These are phyloP conservation scores for Ceratocystis ficicola DNA, from an alignment of 2,329 filamentous ascomycete species.

Conservation along the genomic window DNA sequence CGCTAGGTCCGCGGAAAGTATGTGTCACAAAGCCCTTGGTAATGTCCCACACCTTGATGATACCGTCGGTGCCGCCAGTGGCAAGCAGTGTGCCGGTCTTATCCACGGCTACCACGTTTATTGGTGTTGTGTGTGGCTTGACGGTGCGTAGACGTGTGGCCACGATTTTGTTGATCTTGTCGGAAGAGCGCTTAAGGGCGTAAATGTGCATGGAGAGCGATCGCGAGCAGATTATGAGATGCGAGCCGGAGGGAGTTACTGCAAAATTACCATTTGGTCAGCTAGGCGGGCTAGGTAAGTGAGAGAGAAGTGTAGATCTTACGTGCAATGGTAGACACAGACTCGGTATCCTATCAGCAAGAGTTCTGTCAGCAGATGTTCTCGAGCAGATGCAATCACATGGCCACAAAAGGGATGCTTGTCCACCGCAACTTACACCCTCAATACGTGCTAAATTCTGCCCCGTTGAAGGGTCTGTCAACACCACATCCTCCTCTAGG, in stretches of 20 bases:
- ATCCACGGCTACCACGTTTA: constrained; percentile 71
- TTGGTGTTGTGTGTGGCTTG: constrained; percentile 82
- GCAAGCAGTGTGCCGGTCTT: constrained; percentile 78
- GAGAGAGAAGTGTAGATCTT: constrained; percentile 24
- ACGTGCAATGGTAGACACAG: constrained; percentile 63
- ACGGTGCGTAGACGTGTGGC: constrained; percentile 62
- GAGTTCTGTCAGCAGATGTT: constrained; percentile 24
- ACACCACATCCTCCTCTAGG: constrained; percentile 78
- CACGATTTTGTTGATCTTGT: constrained; percentile 44
- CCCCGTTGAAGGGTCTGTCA: constrained; percentile 75
- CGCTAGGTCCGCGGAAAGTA: constrained; percentile 85
- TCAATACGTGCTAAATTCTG: constrained; percentile 75
- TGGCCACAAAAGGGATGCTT: neutral
- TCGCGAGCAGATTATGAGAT: constrained; percentile 82
- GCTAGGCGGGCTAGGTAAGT: too few species aligned
- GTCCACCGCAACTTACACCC: constrained; percentile 45
- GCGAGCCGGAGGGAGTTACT: constrained; percentile 81
- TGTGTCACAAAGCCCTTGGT: constrained; percentile 82
- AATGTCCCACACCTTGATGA: constrained; percentile 96
- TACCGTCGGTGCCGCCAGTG: constrained; percentile 84
- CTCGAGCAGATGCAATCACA: constrained; percentile 12
- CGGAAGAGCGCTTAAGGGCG: constrained; percentile 49
- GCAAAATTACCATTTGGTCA: constrained; percentile 16
- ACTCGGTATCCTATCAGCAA: constrained; percentile 55
- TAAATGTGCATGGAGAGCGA: constrained; percentile 96